phyloP scores from a whole-genome alignment of 495 filamentous ascomycete genomes.

The Podospora comata region DNA sequence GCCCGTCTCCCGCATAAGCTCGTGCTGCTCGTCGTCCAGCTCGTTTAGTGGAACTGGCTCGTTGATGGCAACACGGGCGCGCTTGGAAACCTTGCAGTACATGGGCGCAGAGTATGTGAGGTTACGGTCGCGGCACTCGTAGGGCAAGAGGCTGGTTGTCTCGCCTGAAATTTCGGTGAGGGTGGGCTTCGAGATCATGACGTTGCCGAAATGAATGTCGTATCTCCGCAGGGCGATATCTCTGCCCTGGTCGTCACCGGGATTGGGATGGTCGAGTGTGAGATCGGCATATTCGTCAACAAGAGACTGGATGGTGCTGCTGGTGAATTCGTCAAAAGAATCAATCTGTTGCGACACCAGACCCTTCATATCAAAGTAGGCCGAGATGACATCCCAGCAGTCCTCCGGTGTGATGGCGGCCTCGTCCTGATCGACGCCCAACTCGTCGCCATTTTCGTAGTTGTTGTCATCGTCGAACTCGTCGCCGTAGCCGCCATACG shows the following conservation, averaged over 20 bases:
- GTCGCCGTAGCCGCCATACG: conserved; percentile 28
- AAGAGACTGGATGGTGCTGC: conserved; percentile 86
- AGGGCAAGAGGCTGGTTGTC: conserved; percentile 75
- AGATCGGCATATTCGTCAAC: conserved; percentile 84
- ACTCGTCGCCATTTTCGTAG: conserved; percentile 59
- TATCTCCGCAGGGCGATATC: conserved; percentile 81
- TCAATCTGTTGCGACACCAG: conserved; percentile 97
- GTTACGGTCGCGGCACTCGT: conserved; percentile 91
- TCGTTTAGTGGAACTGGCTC: conserved; percentile 59
- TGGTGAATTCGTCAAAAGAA: conserved; percentile 95
- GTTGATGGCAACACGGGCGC: conserved; percentile 76
- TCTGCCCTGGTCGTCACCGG: conserved; percentile 63
- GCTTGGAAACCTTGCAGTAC: conserved; percentile 78
- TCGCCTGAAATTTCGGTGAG: conserved; percentile 90
- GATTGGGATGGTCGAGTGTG: conserved; percentile 82
- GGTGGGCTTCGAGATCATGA: conserved; percentile 77
- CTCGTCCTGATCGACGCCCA: conserved; percentile 62
- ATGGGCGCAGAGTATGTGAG: conserved; percentile 92
- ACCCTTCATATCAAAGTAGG: conserved; percentile 93
- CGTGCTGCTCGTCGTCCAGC: conserved; percentile 59
- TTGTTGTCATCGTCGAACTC: conserved; percentile 45
- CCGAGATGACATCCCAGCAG: conserved; percentile 93
- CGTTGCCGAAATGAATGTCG: conserved; percentile 84
- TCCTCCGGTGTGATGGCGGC: conserved; percentile 91
- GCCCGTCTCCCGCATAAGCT: conserved; percentile 44